Percentiles rank a stretch among this genome's conserved stretches.
Evolutionary conservation across 352 stramenopile species (phyloP).

Genomic region (Pythium graminicola): DNA sequence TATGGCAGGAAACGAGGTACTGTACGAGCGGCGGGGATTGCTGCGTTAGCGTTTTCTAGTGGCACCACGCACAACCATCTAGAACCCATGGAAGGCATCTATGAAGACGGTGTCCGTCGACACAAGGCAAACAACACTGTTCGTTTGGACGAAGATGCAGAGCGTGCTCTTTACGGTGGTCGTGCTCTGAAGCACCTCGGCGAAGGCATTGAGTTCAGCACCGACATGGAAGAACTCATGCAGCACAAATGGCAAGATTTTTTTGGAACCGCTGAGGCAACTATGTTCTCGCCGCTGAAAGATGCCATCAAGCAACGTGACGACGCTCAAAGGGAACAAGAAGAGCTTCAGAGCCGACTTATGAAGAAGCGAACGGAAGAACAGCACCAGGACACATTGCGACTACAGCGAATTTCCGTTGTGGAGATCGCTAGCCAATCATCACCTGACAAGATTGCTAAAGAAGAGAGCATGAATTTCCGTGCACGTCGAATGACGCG

Average conservation of each 20-base stretch:
- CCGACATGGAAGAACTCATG: slow-evolving; percentile 40
- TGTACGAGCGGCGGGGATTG: background rate
- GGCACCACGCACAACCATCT: background rate
- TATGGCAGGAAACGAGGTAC: slow-evolving; percentile 5
- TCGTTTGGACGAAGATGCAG: slow-evolving; percentile 28
- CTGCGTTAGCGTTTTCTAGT: slow-evolving; percentile 1
- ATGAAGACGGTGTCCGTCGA: background rate
- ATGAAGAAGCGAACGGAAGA: slow-evolving; percentile 64
- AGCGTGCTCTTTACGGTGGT: slow-evolving; percentile 40
- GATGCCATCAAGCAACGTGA: slow-evolving; percentile 38
- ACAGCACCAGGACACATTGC: slow-evolving; percentile 36
- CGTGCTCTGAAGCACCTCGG: slow-evolving; percentile 26
- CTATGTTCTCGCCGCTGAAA: slow-evolving; percentile 50
- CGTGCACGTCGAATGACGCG: slow-evolving; percentile 39
- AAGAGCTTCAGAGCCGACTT: slow-evolving; percentile 45
- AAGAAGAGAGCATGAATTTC: slow-evolving; percentile 28
- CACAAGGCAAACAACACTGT: background rate
- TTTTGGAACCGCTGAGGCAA: slow-evolving; percentile 44
- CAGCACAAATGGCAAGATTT: slow-evolving; percentile 55
- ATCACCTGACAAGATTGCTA: background rate
- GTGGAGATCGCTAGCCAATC: background rate
- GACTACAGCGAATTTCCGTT: slow-evolving; percentile 16
- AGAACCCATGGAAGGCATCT: background rate
- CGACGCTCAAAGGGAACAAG: slow-evolving; percentile 31
- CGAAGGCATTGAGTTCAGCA: slow-evolving; percentile 45